Evolutionary conservation across 495 filamentous ascomycete species (phyloP), one percentile per base, ranked within the genome.

Genomic region (Apodospora peruviana): DNA sequence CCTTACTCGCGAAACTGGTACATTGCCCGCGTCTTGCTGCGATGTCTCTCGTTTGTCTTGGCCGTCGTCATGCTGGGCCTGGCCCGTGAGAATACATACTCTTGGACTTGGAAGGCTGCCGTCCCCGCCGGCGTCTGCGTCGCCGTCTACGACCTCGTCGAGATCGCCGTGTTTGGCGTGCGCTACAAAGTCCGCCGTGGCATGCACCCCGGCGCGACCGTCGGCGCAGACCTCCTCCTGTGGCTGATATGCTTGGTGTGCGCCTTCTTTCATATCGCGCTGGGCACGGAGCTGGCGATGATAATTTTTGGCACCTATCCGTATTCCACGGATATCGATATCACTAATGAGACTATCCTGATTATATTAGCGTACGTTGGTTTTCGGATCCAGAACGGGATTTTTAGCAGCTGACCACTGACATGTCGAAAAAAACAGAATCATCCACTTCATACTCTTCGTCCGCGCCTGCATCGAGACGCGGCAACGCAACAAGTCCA

Each of bases 401-500:
- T 32, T 12, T 12, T 12, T 32, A 32, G 27, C 27, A 32, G 27
- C 27, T 12, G n/a, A n/a, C n/a, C n/a, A n/a, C n/a, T n/a, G n/a
- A n/a, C 27, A 32, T 32, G 7, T 32, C 27, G 14, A 32, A 32
- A 32, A 14, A 32, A 32, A 32, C 27, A 50, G 47, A 2, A 2
- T 34, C 29, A 23, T 22, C 7, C 48, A 50, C 17, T 25, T 50
- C 14, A 18, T 16, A 3, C 40, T 50, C 27, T 38, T 44, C 40
- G 20, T 43, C 48, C 39, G 48, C 18, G 48, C 48, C 3, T 50
- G 40, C 40, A 10, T 25, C 4, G 40, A 44, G 41, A 19, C 40
- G 16, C 34, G 27, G 20, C 45, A 47, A 19, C 32, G 45, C 20
- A 14, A 29, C 48, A 21, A 43, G 27, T 34, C 20, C 40, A 37